A percentile compares a stretch with the other conserved stretches of the same genome.
phyloP scores from a whole-genome alignment of 2,329 filamentous ascomycete genomes.

The Xylaria sp. region DNA sequence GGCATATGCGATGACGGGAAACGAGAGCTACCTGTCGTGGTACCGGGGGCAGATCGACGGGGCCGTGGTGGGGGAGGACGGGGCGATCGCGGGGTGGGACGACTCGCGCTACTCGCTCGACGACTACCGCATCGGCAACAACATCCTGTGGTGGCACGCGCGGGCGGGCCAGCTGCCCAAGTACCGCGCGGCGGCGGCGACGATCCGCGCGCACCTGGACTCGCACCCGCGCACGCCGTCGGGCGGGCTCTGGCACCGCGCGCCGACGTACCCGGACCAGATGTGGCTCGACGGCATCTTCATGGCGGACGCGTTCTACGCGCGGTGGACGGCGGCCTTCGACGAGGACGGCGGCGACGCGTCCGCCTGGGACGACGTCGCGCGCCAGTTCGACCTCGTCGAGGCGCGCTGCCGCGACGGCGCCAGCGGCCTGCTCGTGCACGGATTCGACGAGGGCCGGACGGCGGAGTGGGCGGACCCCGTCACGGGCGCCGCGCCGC shows the following conservation, averaged over 20 bases:
- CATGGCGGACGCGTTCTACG: slow-evolving; percentile 52
- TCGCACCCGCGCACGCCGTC: slow-evolving; percentile 51
- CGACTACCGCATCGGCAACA: slow-evolving; percentile 56
- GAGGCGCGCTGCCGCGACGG: slow-evolving; percentile 43
- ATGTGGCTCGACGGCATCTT: slow-evolving; percentile 63
- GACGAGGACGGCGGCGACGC: slow-evolving; percentile 41
- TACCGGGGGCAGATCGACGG: slow-evolving; percentile 49
- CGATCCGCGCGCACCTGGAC: slow-evolving; percentile 50
- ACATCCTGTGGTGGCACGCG: slow-evolving; percentile 53
- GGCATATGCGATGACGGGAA: slow-evolving; percentile 46
- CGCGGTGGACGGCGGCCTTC: slow-evolving; percentile 44
- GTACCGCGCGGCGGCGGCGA: slow-evolving; percentile 52
- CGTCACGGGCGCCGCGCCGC: slow-evolving; percentile 49
- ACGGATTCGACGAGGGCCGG: slow-evolving; percentile 54
- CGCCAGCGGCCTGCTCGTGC: slow-evolving; percentile 47
- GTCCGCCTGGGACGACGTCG: slow-evolving; percentile 48
- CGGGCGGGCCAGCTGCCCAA: slow-evolving; percentile 48
- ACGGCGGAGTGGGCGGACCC: slow-evolving; percentile 52
- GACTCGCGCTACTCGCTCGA: slow-evolving; percentile 52
- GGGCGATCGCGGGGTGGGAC: slow-evolving; percentile 51
- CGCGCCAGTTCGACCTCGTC: slow-evolving; percentile 47
- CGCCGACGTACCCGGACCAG: slow-evolving; percentile 43
- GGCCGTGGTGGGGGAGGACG: slow-evolving; percentile 48
- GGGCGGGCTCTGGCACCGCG: slow-evolving; percentile 59
- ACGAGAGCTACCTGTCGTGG: slow-evolving; percentile 48